Base-by-base conservation (phyloP, 116 monocot genomes). In the Papilionanthe hybrid region DNA sequence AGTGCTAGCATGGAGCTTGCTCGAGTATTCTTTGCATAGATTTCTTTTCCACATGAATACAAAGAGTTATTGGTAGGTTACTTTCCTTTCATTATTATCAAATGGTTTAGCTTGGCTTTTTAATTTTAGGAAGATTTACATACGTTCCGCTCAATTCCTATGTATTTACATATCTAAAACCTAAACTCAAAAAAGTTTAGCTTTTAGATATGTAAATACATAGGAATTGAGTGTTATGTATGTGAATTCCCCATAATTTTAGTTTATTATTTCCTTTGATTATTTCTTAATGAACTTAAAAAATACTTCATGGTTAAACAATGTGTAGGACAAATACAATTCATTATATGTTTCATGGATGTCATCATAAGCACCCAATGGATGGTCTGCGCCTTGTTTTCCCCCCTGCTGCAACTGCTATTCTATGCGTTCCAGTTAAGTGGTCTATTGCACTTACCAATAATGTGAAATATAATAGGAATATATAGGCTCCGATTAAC, bases 341-440 rank as follows among this genome's bases (percentile, higher is more conserved):
- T 22, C 94, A 94, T 82, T 94, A 92, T 86, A 85, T 94, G 80
- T 72, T 94, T 77, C 94, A 94, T 82, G 94, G 94, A 68, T 94
- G 94, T 78, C 94, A 94, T 80, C 94, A 94, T 78, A 94, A 94
- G 85, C 92, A 94, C 74, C 90, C 94, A 5, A 88, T 92, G 92
- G 92, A 94, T 85, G 88, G 90, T 53, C 86, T 94, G 29, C 92
- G 94, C 20, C 94, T 94, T 78, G 94, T 92, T 56, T 94, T 94
- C 28, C 94, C 92, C 41, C 92, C 94, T 30, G 90, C 94, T 18
- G 94, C 92, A 43, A 81, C 92, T 22, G 91, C 91, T 78, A 84
- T 94, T 77, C 79, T 94, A n/a, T 92, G 84, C 56, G 43, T 92
- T 37, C 92, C 85, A 55, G 94, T 94, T 43, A 27, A 73, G 73